A percentile compares a stretch with the other conserved stretches of the same genome.
These are phyloP conservation scores for Eimeria maxima DNA, from an alignment of 169 alveolate genomes.

Conservation along the genomic window DNA sequence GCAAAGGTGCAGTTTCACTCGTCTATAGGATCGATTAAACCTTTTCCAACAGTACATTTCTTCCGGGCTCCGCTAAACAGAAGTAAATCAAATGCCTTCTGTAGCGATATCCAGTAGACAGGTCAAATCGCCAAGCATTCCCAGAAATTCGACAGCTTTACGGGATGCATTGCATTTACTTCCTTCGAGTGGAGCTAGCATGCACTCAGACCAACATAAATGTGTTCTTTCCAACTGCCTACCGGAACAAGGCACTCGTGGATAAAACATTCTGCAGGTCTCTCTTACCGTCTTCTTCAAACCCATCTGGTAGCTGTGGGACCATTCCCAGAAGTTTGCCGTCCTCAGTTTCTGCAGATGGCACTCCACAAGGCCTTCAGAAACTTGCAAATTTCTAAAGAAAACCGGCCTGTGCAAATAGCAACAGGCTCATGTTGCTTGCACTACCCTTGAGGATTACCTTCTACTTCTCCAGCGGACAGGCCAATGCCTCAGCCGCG, in stretches of 20 bases:
- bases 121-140: not conserved
- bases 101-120: not conserved
- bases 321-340: constrained; percentile 38
- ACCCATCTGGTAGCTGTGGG: constrained; percentile 70
- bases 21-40: not conserved
- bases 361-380: not conserved
- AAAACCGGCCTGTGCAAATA: not conserved
- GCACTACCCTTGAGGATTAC: not conserved
- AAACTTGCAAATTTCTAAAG: not conserved
- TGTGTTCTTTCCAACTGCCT: not conserved
- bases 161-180: no score
- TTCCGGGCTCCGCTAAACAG: not conserved
- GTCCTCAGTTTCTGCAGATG: constrained; percentile 28
- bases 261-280: not conserved
- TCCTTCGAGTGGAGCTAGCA: not conserved
- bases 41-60: not conserved
- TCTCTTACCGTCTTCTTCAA: constrained; percentile 78
- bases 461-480: not conserved
- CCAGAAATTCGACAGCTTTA: not conserved
- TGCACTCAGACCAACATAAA: not conserved
- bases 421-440: not conserved
- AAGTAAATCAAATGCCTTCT: not conserved
- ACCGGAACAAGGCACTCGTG: not conserved
- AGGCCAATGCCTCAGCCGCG: not conserved
- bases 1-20: not conserved